Evolutionary conservation across 108 stramenopile species (phyloP).

Genomic region (Stephanodiscus triporus): DNA sequence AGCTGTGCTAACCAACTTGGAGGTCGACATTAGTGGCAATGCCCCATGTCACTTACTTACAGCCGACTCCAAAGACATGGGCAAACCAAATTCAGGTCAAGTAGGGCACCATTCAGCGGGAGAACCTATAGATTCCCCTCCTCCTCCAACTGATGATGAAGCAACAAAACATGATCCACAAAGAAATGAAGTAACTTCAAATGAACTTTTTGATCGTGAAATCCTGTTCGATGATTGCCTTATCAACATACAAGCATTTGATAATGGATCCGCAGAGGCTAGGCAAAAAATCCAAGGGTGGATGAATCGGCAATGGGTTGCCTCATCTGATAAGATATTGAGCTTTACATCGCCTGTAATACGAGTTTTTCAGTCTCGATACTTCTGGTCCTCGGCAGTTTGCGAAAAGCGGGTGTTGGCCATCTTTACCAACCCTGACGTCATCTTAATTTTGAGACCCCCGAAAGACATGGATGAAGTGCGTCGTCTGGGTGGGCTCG

Average conservation of each 20-base stretch:
- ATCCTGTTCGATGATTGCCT: slow-evolving; percentile 38
- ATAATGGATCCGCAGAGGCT: slow-evolving; percentile 15
- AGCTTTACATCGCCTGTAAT: slow-evolving; percentile 24
- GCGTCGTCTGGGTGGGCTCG: slow-evolving; percentile 25
- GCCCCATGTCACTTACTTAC: background rate
- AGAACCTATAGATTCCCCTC: background rate
- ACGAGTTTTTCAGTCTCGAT: slow-evolving; percentile 28
- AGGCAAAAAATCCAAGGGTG: slow-evolving; percentile 44
- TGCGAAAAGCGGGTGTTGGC: slow-evolving; percentile 51
- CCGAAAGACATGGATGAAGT: slow-evolving; percentile 63
- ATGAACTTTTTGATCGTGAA: slow-evolving; percentile 9
- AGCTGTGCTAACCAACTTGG: background rate
- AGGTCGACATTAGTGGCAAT: background rate
- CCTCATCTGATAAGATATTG: slow-evolving; percentile 11
- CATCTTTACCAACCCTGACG: slow-evolving; percentile 57
- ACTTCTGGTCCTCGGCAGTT: slow-evolving; percentile 52
- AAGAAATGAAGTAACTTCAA: background rate
- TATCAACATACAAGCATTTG: slow-evolving; percentile 9
- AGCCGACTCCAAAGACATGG: background rate
- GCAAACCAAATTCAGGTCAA: background rate
- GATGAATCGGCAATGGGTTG: slow-evolving; percentile 67
- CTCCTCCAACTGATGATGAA: background rate
- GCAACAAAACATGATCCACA: background rate
- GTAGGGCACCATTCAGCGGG: background rate
- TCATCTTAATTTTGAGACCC: slow-evolving; percentile 63